Evolutionary conservation across 2,329 filamentous ascomycete genomes (phyloP).

Genomic region (Botryotinia globosa): DNA sequence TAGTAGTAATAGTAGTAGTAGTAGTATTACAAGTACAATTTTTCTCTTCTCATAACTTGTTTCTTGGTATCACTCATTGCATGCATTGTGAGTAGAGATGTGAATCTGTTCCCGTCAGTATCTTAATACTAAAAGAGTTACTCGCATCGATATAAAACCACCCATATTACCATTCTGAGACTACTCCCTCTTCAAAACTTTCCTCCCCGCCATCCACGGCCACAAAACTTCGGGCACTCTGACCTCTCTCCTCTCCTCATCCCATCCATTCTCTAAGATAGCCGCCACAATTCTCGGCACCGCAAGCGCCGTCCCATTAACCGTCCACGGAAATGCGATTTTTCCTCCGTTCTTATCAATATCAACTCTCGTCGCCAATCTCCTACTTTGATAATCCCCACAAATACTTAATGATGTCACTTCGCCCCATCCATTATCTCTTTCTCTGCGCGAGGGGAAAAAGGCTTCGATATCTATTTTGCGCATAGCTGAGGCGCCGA

Average conservation of each 20-base stretch:
- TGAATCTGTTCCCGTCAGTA: neutral
- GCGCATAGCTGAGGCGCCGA: constrained; percentile 81
- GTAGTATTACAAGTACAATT: neutral
- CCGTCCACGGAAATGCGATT: constrained; percentile 76
- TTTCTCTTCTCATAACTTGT: neutral
- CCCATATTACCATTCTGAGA: neutral
- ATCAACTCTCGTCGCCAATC: constrained; percentile 73
- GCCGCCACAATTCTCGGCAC: constrained; percentile 87
- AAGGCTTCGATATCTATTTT: constrained; percentile 94
- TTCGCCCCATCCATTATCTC: constrained; percentile 81
- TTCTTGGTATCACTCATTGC: neutral
- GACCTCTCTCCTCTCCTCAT: constrained; percentile 65
- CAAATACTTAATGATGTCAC: constrained; percentile 88
- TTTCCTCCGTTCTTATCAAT: constrained; percentile 48
- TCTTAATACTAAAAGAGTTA: neutral
- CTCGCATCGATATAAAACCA: neutral
- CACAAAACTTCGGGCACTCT: constrained; percentile 74
- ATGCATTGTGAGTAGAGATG: neutral
- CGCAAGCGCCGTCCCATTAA: constrained; percentile 92
- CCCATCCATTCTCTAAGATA: constrained; percentile 87
- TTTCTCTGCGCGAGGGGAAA: constrained; percentile 74
- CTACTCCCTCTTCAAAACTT: constrained; percentile 49
- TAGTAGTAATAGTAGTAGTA: neutral
- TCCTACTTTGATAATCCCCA: constrained; percentile 87
- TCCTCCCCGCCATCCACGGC: constrained; percentile 78